phyloP scores from a whole-genome alignment of 31 red algal species.

The Porphyra umbilicalis region DNA sequence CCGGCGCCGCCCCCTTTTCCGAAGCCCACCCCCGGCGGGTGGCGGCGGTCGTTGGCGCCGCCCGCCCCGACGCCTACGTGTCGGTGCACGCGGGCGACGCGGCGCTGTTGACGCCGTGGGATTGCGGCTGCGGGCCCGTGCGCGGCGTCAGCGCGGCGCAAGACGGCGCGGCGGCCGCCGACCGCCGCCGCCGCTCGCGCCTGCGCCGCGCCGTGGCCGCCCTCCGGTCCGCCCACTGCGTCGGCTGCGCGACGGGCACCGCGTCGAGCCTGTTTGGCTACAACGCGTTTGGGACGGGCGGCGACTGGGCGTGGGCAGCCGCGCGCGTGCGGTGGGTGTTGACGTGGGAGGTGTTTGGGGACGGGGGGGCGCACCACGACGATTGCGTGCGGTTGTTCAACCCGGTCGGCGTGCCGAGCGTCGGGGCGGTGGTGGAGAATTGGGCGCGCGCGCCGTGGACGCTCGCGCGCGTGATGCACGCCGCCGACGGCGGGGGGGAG shows the following conservation, averaged over 20 bases:
- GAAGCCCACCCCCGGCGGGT: conserved; percentile 50
- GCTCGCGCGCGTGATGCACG: neutral
- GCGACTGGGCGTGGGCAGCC: conserved; percentile 22
- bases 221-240: conserved; percentile 25
- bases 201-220: conserved; percentile 3
- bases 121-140: conserved; percentile 11
- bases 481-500: neutral
- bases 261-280: conserved; percentile 36
- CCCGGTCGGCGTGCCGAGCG: neutral
- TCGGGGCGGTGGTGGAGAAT: neutral
- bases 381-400: conserved; percentile 49
- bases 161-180: neutral
- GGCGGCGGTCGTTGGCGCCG: conserved; percentile 13
- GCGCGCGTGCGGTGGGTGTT: conserved; percentile 18
- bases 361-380: conserved; percentile 2
- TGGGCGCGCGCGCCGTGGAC: neutral
- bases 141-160: neutral
- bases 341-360: conserved; percentile 59
- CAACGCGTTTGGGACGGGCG: conserved; percentile 53
- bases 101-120: conserved; percentile 50
- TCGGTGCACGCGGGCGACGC: conserved; percentile 50
- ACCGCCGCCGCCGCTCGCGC: neutral
- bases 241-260: conserved; percentile 26
- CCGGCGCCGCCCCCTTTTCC: conserved; percentile 23
- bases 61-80: conserved; percentile 35